Evolutionary conservation across 73 alveolate genomes (phyloP).

Genomic region (Symbiodinium natans): DNA sequence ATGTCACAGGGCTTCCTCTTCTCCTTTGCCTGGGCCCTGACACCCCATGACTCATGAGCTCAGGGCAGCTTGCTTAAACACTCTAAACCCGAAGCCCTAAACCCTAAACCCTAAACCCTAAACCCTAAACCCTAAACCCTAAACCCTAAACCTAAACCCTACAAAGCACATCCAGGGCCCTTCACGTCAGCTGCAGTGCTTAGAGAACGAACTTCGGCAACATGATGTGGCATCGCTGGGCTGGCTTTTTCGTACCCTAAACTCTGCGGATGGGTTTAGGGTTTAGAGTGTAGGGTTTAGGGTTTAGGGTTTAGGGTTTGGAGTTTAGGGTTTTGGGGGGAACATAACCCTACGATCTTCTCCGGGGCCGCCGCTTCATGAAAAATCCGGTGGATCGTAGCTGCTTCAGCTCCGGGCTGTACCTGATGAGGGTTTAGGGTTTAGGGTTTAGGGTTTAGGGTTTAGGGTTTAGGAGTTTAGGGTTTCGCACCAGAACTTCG

Average conservation of each 20-base stretch:
- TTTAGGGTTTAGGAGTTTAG: too few species aligned
- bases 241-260: too few species aligned
- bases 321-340: too few species aligned
- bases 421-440: slow-evolving; percentile 11
- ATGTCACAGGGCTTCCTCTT: too few species aligned
- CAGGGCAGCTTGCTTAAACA: too few species aligned
- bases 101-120: background rate
- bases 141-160: background rate
- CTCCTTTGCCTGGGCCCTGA: too few species aligned
- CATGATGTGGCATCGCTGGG: too few species aligned
- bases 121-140: background rate
- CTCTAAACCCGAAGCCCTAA: background rate
- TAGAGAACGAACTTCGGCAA: too few species aligned
- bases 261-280: background rate
- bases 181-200: too few species aligned
- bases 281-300: background rate
- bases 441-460: background rate
- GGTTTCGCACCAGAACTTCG: too few species aligned
- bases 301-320: background rate
- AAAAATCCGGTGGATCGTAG: slow-evolving; percentile 79
- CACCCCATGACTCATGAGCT: too few species aligned
- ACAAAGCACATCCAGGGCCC: too few species aligned
- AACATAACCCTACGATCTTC: background rate
- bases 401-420: slow-evolving; percentile 79
- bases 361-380: slow-evolving; percentile 46